Evolutionary conservation across 805 yeast genomes (phyloP), one percentile per base, ranked within the genome.

Genomic region (Starmerella geochares): DNA sequence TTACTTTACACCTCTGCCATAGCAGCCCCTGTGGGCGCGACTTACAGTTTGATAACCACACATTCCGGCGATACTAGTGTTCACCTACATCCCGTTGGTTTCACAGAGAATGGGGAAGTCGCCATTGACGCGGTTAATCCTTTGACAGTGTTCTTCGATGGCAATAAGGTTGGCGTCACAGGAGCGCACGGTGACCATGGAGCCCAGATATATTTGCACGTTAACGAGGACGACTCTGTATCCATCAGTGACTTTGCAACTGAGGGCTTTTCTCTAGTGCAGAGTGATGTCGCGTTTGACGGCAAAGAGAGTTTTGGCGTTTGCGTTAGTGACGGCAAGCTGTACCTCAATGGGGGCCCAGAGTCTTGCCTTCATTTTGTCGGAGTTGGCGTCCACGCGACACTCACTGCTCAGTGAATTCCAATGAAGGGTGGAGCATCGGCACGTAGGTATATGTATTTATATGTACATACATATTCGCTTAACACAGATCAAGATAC

Each of bases 61-160:
- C 41, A 37, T 14, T 37, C 41, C 3, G 41, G 41, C 9, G 17
- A 37, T 37, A 14, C 27, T 4, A 7, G 9, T 10, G 41, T 37
- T 21, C 41, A 37, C 28, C 41, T 37, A 9, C 41, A 14, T 11
- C 41, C 41, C 14, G 13, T 37, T 21, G 41, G 41, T 37, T 37
- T 37, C 41, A 21, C 28, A 4, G 17, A 19, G 28, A 37, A 9
- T 21, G 28, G 28, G 14, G 41, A 7, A 21, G 41, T 37, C n/a
- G 16, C 28, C n/a, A 37, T 37, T 19, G 28, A 21, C 7, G 27
- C 41, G 27, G n/a, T 14, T 4, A 37, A 20, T 16, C 17, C 27
- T 6, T 4, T 37, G n/a, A 37, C 41, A 20, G 41, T 14, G n/a
- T 37, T 37, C 28, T 37, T 37, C n/a, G 41, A 37, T n/a, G 28